Evolutionary conservation across 768 basidiomycete genomes (phyloP).

Genomic region (Termitomyces sp.): DNA sequence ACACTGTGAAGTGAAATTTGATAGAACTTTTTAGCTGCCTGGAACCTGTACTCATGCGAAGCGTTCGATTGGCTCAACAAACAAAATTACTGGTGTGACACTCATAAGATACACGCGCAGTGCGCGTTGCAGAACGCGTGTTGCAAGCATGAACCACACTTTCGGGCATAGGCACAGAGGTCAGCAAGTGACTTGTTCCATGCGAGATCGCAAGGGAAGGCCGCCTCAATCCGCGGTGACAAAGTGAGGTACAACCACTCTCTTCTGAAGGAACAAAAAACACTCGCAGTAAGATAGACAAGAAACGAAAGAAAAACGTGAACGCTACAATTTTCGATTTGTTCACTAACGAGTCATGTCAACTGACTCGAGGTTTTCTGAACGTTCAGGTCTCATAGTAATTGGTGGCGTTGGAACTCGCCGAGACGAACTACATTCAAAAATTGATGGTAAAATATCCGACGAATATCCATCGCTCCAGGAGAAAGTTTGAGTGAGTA

Average conservation of each 20-base stretch:
- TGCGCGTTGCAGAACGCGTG: slow-evolving; percentile 5
- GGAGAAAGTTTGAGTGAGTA: background rate
- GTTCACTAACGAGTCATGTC: no score
- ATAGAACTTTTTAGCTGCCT: background rate
- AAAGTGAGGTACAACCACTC: no score
- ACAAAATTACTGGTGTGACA: background rate
- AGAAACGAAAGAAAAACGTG: background rate
- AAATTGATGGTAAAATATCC: background rate
- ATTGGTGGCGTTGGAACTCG: background rate
- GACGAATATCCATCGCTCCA: background rate
- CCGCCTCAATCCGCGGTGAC: background rate
- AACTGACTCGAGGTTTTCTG: background rate
- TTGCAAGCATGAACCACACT: background rate
- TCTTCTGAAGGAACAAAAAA: background rate
- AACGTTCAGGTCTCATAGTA: background rate
- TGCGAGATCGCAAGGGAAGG: background rate
- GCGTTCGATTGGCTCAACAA: background rate
- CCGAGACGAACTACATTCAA: background rate
- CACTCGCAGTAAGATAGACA: no score
- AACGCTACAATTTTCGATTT: background rate
- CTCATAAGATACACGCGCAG: slow-evolving; percentile 12
- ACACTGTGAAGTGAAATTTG: background rate
- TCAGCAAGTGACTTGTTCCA: background rate
- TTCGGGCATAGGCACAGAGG: background rate
- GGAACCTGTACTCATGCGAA: background rate